Evolutionary conservation across 2,329 filamentous ascomycete species (phyloP), one percentile per base, ranked within the genome.

Genomic region (Talaromyces sp.): DNA sequence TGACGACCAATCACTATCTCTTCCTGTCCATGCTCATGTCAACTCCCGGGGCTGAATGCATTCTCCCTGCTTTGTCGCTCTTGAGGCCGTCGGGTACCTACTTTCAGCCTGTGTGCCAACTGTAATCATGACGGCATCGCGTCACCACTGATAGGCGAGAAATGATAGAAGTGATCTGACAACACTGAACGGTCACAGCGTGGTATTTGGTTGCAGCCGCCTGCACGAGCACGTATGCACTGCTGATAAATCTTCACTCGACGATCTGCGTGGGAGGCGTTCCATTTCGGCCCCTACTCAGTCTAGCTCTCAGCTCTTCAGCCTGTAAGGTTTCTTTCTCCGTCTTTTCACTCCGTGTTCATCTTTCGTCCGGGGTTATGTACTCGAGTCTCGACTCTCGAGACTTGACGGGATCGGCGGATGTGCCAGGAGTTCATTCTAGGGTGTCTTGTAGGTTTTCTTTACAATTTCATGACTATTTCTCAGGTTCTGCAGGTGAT

Each of bases 221-320:
- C 25, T 50, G 25, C n/a, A 54, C 50, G n/a, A 10, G 19, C 27
- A 31, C 27, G 47, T 31, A 31, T 7, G 27, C 27, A 31, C 27
- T 31, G 27, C 27, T 31, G 27, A 31, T 22, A 45, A 25, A 45
- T 39, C 49, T 33, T 37, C 50, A 25, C 15, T 31, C 25, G 22
- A 31, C 27, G 41, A 39, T 50, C 45, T 61, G 39, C 59, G 47
- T 61, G 43, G 45, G 59, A 49, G 45, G 45, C 56, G 56, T 37
- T 50, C 19, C 31, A 22, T 41, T 61, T 52, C 52, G 59, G 59
- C 59, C 59, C 59, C 59, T 50, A 39, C 43, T 49, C 25, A 25
- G 56, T 49, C 4, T 61, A 49, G 58, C 25, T 33, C 39, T n/a
- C 39, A 31, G 37, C 25, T 60, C 11, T 27, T 10, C 43, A 15